Evolutionary conservation across 495 filamentous ascomycete species (phyloP).

Genomic region (Trichoderma virens): DNA sequence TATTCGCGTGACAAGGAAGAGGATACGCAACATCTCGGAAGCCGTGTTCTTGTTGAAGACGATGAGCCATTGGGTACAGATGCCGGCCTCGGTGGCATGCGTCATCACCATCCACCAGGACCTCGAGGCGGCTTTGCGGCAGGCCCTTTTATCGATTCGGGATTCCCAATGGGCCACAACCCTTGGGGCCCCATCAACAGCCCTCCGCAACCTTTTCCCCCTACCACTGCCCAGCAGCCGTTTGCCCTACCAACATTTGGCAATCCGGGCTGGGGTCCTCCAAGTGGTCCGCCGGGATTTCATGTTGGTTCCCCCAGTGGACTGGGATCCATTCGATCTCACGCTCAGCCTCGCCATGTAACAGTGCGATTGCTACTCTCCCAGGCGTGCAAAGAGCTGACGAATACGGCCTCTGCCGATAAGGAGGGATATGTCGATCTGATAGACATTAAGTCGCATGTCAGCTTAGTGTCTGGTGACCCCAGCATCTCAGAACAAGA

Average conservation of each 20-base stretch:
- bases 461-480: slow-evolving; percentile 56
- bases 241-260: slow-evolving; percentile 17
- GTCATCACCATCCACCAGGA: slow-evolving; percentile 3
- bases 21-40: slow-evolving; percentile 78
- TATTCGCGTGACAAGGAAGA: slow-evolving; percentile 53
- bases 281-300: slow-evolving; percentile 21
- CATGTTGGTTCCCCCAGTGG: background rate
- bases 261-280: slow-evolving; percentile 20
- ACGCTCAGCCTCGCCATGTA: slow-evolving; percentile 31
- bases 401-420: slow-evolving; percentile 15
- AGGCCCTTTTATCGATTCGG: slow-evolving; percentile 23
- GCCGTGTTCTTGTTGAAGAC: slow-evolving; percentile 78
- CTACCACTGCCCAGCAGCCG: slow-evolving; percentile 10
- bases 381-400: slow-evolving; percentile 38
- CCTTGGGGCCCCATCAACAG: slow-evolving; percentile 18
- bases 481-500: slow-evolving; percentile 55
- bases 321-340: background rate
- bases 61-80: slow-evolving; percentile 3
- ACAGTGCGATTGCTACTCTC: slow-evolving; percentile 43
- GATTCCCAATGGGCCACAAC: slow-evolving; percentile 18
- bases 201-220: background rate
- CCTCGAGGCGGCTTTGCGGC: slow-evolving; percentile 16
- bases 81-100: background rate
- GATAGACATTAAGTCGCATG: slow-evolving; percentile 45
- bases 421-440: slow-evolving; percentile 23